Base-by-base conservation (phyloP, 1,284 basidiomycete species). In the Cystobasidiaceae sp. region DNA sequence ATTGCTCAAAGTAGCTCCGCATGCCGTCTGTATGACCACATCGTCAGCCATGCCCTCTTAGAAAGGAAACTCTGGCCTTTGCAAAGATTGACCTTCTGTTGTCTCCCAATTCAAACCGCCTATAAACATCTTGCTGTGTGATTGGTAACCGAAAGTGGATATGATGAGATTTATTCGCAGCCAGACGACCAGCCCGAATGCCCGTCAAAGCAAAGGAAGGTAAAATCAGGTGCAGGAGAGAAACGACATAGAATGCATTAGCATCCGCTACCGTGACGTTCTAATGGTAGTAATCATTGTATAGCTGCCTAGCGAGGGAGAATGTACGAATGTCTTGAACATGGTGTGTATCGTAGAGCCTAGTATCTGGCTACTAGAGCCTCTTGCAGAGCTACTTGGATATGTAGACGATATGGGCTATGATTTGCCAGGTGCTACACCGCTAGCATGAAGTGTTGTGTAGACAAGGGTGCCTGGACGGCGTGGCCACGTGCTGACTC, bases 61-160 rank as follows among this genome's bases (percentile, higher is more conserved):
- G 33, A 13, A 9, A 44, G 21, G 25, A 46, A 25, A 54, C 19
- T 21, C 15, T 23, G 54, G 46, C 37, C 50, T 33, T 25, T 4
- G 39, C 6, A 3, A 4, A 28, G 39, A 62, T 54, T 52, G 21
- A 83, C 92, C 91, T 81, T 96, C 93, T 74, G 89, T 92, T 70
- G 92, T 96, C 78, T 96, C 92, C 92, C 93, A 96, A 80, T 94
- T 93, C 66, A 96, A 81, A 70, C 93, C 92, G 70, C 92, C 92
- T 74, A 96, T 89, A 77, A 96, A 96, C 91, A 93, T 96, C 82
- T 97, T 97, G 79, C 93, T 94, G 83, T 78, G 78, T 68, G 63
- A 60, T 30, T 30, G 39, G 33, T 43, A 39, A 13, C 28, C 37
- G 23, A 28, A 13, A 44, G 30, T 28, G 48, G 8, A 37, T 66